These are phyloP conservation scores for Prunus davidiana DNA, from an alignment of 306 rosid species.

Conservation along the genomic window DNA sequence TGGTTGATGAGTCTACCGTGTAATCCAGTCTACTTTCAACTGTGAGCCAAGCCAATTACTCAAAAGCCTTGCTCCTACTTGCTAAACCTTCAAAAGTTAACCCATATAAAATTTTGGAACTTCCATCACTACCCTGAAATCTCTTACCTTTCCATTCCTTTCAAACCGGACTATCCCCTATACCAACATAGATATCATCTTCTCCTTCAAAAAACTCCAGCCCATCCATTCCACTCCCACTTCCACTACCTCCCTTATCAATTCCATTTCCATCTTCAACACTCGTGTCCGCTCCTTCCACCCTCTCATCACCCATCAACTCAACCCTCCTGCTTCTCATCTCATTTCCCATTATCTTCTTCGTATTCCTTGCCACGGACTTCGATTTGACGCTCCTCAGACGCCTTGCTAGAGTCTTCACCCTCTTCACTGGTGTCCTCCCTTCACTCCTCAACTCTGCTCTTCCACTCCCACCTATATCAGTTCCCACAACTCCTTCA, in stretches of 20 bases:
- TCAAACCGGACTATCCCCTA: slow-evolving; percentile 15
- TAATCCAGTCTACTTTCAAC: background rate
- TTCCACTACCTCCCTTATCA: background rate
- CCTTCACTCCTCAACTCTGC: background rate
- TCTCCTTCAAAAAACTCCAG: slow-evolving; percentile 41
- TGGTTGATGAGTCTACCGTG: background rate
- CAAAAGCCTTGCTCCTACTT: background rate
- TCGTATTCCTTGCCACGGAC: slow-evolving; percentile 28
- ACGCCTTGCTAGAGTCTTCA: slow-evolving; percentile 27
- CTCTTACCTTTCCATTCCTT: slow-evolving; percentile 5
- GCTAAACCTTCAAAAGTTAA: background rate
- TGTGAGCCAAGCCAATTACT: background rate
- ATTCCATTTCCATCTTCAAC: slow-evolving; percentile 11
- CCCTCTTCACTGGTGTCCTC: background rate
- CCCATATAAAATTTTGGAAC: background rate
- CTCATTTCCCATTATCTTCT: slow-evolving; percentile 30
- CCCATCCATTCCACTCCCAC: slow-evolving; percentile 21
- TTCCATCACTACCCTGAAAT: background rate
- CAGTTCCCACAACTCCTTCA: background rate
- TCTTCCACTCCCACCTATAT: background rate
- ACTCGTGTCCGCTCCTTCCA: background rate
- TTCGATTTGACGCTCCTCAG: slow-evolving; percentile 37
- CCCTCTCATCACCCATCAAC: background rate
- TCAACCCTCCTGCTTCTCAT: slow-evolving; percentile 9
- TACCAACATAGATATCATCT: slow-evolving; percentile 43